Percentiles rank a stretch among this genome's conserved stretches.
Evolutionary conservation across 1,284 basidiomycete species (phyloP).

Genomic region (Leccinum cinnamomeum): DNA sequence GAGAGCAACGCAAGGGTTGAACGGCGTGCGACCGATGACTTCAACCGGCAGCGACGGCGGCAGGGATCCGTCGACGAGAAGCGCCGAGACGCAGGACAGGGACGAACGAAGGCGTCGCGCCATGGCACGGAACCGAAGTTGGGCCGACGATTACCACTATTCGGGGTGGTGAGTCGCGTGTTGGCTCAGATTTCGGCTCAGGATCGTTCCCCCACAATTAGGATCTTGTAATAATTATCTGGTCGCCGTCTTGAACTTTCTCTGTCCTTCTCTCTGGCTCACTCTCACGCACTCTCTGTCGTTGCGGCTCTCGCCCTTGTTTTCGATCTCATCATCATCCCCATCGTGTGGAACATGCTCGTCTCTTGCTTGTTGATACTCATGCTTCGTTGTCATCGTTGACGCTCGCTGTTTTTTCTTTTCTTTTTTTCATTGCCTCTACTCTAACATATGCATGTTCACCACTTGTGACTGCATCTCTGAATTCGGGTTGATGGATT

Average conservation of each 20-base stretch:
- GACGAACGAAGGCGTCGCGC: slow-evolving; percentile 44
- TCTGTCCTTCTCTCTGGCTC: neutral
- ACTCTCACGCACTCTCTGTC: slow-evolving; percentile 6
- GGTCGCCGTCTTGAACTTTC: slow-evolving; percentile 19
- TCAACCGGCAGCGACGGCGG: slow-evolving; percentile 28
- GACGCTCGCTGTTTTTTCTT: slow-evolving; percentile 8
- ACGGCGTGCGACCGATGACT: slow-evolving; percentile 45
- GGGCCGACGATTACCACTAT: slow-evolving; percentile 68
- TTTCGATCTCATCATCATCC: slow-evolving; percentile 14
- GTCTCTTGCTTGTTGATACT: slow-evolving; percentile 22
- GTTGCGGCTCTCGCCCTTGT: slow-evolving; percentile 11
- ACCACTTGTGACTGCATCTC: slow-evolving; percentile 9
- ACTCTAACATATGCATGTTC: slow-evolving; percentile 17
- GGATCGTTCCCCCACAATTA: slow-evolving; percentile 2
- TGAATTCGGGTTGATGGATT: slow-evolving; percentile 5
- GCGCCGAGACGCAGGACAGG: slow-evolving; percentile 31
- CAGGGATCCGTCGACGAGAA: slow-evolving; percentile 18
- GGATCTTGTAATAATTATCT: slow-evolving; percentile 30
- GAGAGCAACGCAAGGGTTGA: slow-evolving; percentile 36
- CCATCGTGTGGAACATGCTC: slow-evolving; percentile 25
- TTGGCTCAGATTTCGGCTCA: neutral
- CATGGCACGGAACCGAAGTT: slow-evolving; percentile 62
- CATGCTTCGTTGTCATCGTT: slow-evolving; percentile 11
- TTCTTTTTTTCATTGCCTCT: slow-evolving; percentile 2
- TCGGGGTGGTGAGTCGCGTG: slow-evolving; percentile 54